Conservation (phyloP, 495 filamentous ascomycete species). For the Penicillium steckii region DNA sequence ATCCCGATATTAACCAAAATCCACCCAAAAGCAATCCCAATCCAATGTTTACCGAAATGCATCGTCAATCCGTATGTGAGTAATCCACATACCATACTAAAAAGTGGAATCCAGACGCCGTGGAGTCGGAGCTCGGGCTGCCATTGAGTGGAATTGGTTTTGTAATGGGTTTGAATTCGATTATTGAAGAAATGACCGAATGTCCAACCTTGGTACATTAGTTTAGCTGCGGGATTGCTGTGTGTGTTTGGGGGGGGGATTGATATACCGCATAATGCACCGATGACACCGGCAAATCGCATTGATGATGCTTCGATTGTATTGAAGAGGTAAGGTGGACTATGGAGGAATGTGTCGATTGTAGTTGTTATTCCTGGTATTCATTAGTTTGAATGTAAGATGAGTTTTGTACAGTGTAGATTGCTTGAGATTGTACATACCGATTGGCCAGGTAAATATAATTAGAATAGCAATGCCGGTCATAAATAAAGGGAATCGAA, state of each 20-base stretch:
- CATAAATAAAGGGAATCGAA: conserved; percentile 33
- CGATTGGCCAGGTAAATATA: conserved; percentile 41
- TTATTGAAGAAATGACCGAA: conserved; percentile 38
- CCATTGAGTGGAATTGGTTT: conserved; percentile 27
- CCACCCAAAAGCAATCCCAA: conserved; percentile 41
- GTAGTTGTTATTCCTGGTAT: conserved; percentile 36
- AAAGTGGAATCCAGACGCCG: conserved; percentile 36
- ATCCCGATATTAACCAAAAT: conserved; percentile 40
- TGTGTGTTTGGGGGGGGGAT: no score
- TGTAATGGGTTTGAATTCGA: conserved; percentile 33
- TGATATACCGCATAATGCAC: conserved; percentile 30
- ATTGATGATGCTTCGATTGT: conserved; percentile 37
- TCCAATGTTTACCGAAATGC: conserved; percentile 36
- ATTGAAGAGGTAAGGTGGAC: conserved; percentile 38
- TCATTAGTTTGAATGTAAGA: neutral
- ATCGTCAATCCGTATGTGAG: conserved; percentile 37
- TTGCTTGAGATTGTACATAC: conserved; percentile 11
- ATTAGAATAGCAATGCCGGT: conserved; percentile 33
- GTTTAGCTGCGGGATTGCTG: neutral
- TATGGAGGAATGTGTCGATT: conserved; percentile 35
- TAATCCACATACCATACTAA: conserved; percentile 30
- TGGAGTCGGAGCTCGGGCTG: conserved; percentile 34
- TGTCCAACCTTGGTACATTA: conserved; percentile 21
- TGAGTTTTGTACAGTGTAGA: no score
- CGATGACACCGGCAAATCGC: conserved; percentile 39